phyloP scores from a whole-genome alignment of 2,329 filamentous ascomycete genomes.

The Cytospora piceicola region DNA sequence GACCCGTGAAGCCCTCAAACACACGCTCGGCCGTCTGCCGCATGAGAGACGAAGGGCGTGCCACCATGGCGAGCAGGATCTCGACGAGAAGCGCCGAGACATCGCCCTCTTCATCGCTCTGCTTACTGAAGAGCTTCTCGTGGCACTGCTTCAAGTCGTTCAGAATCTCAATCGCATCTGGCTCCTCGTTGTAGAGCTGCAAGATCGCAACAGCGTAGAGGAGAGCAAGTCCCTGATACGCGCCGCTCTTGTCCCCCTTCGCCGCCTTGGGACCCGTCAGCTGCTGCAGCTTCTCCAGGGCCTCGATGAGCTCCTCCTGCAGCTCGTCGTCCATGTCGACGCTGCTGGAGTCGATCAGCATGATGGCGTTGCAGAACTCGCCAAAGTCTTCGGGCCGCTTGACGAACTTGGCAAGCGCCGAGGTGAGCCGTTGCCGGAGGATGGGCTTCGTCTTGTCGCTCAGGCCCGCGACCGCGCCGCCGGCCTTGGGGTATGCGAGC shows the following conservation, averaged over 20 bases:
- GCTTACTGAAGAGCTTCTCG: conserved; percentile 64
- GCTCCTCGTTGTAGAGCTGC: conserved; percentile 87
- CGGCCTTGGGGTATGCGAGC: conserved; percentile 57
- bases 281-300: conserved; percentile 56
- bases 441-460: conserved; percentile 59
- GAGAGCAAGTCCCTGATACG: conserved; percentile 71
- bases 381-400: conserved; percentile 56
- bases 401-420: conserved; percentile 61
- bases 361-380: conserved; percentile 57
- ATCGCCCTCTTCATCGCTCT: conserved; percentile 56
- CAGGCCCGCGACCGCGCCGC: conserved; percentile 47
- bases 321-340: conserved; percentile 61
- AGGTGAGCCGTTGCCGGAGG: conserved; percentile 60
- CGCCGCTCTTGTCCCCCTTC: conserved; percentile 42
- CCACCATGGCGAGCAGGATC: conserved; percentile 86
- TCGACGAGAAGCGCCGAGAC: conserved; percentile 79
- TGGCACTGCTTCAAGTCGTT: conserved; percentile 81
- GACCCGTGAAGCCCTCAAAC: conserved; percentile 78
- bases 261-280: conserved; percentile 49
- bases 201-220: conserved; percentile 84
- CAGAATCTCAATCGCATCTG: conserved; percentile 81
- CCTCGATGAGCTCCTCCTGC: conserved; percentile 55
- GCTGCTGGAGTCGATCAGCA: conserved; percentile 53
- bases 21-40: conserved; percentile 86
- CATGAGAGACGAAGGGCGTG: conserved; percentile 82